Percentiles rank a stretch among this genome's conserved stretches.
Evolutionary conservation across 805 yeast species (phyloP).

Genomic region (Osmozyma mogii): DNA sequence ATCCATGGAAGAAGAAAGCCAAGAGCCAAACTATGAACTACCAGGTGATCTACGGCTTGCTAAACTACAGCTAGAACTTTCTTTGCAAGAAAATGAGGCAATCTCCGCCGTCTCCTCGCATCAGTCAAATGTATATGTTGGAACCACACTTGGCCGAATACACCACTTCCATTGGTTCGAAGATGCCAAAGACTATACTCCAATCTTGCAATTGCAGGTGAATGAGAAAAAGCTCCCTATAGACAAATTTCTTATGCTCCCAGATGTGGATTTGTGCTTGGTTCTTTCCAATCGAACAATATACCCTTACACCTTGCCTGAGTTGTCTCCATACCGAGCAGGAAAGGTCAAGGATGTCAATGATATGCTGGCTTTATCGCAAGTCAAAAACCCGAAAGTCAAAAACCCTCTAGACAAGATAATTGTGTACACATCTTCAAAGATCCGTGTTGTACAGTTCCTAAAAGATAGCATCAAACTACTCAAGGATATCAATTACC

Average conservation of each 20-base stretch:
- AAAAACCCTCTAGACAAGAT: slow-evolving; percentile 15
- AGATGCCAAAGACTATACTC: slow-evolving; percentile 28
- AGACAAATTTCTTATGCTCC: slow-evolving; percentile 18
- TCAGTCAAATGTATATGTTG: slow-evolving; percentile 28
- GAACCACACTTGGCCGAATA: slow-evolving; percentile 28
- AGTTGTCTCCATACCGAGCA: slow-evolving; percentile 27
- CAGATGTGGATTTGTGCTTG: slow-evolving; percentile 18
- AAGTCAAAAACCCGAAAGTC: slow-evolving; percentile 7
- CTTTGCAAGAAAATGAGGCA: too few species aligned
- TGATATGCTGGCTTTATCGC: slow-evolving; percentile 21
- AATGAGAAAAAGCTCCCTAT: slow-evolving; percentile 11
- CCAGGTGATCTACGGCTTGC: too few species aligned
- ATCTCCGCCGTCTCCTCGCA: slow-evolving; percentile 17
- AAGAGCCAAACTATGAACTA: too few species aligned
- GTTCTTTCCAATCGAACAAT: slow-evolving; percentile 20
- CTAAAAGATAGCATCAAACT: slow-evolving; percentile 20
- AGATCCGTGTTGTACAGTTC: slow-evolving; percentile 25
- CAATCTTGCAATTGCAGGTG: slow-evolving; percentile 17
- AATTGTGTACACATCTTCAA: slow-evolving; percentile 22
- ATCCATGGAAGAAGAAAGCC: too few species aligned
- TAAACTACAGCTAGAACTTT: too few species aligned
- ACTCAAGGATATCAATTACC: slow-evolving; percentile 25
- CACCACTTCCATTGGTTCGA: slow-evolving; percentile 33
- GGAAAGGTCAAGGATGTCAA: slow-evolving; percentile 30
- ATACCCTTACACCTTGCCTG: slow-evolving; percentile 26